Conservation (phyloP, 2,329 filamentous ascomycete genomes). For the Didymella keratinophila region DNA sequence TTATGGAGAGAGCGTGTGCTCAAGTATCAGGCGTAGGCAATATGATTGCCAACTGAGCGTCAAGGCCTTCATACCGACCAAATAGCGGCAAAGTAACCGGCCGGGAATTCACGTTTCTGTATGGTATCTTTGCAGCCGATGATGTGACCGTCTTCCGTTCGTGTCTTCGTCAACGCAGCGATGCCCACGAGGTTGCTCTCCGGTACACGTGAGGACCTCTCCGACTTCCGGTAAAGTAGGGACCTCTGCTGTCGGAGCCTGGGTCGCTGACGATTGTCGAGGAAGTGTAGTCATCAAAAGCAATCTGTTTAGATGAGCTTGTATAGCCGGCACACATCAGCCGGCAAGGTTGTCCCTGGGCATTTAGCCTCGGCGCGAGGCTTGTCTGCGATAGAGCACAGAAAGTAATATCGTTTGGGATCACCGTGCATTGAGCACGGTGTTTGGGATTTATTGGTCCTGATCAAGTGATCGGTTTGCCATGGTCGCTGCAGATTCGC, state of each 20-base stretch:
- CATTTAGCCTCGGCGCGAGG: constrained; percentile 17
- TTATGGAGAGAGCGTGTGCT: neutral
- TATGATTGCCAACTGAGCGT: neutral
- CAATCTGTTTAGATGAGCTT: constrained; percentile 18
- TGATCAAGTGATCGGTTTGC: neutral
- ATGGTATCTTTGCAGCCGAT: neutral
- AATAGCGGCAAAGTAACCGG: too few relatives aligned
- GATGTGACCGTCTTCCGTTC: neutral
- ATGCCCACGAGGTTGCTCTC: neutral
- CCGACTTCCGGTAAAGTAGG: neutral
- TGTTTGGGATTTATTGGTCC: neutral
- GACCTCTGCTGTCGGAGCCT: neutral
- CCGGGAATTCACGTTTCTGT: neutral
- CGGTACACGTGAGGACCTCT: too few relatives aligned
- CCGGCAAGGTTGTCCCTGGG: neutral
- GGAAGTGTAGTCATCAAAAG: neutral
- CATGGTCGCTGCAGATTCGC: neutral
- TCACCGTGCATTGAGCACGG: neutral
- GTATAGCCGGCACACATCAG: constrained; percentile 11
- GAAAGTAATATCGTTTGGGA: neutral
- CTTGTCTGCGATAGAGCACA: constrained; percentile 2
- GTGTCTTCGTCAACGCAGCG: neutral
- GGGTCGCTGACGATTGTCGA: neutral
- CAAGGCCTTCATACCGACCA: neutral
- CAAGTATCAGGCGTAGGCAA: neutral